phyloP scores from a whole-genome alignment of 768 basidiomycete genomes.

The Cytidiella melzeri region DNA sequence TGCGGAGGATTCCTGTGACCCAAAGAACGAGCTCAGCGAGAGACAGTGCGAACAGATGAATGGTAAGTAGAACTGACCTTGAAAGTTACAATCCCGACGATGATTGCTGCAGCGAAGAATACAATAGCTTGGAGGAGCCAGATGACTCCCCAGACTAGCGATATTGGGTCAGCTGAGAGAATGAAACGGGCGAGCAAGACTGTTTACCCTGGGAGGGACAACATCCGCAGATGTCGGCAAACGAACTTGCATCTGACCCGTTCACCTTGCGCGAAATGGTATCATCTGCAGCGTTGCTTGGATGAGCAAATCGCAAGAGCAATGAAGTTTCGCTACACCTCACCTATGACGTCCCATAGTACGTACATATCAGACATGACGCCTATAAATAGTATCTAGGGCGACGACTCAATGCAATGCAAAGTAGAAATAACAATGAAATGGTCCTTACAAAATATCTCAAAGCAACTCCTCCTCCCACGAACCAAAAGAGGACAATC shows the following conservation, averaged over 20 bases:
- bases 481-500: slow-evolving; percentile 81
- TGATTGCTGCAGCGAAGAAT: slow-evolving; percentile 70
- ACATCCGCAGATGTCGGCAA: slow-evolving; percentile 81
- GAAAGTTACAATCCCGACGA: slow-evolving; percentile 77
- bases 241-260: slow-evolving; percentile 80
- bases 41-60: not conserved
- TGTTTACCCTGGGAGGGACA: slow-evolving; percentile 69
- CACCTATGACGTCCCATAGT: slow-evolving; percentile 84
- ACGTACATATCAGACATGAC: slow-evolving; percentile 86
- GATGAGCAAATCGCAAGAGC: no score
- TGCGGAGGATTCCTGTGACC: slow-evolving; percentile 50
- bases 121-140: slow-evolving; percentile 74
- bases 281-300: slow-evolving; percentile 54
- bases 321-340: no score
- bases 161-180: slow-evolving; percentile 1
- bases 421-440: not conserved
- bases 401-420: not conserved
- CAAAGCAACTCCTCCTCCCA: slow-evolving; percentile 65
- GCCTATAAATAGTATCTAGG: slow-evolving; percentile 73
- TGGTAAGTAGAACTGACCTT: slow-evolving; percentile 47
- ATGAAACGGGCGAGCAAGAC: not conserved
- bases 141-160: slow-evolving; percentile 78
- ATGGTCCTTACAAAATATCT: slow-evolving; percentile 64
- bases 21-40: not conserved
- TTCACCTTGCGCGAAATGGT: slow-evolving; percentile 82